Conservation (phyloP, 805 yeast genomes). For the Deakozyma indianensis region DNA sequence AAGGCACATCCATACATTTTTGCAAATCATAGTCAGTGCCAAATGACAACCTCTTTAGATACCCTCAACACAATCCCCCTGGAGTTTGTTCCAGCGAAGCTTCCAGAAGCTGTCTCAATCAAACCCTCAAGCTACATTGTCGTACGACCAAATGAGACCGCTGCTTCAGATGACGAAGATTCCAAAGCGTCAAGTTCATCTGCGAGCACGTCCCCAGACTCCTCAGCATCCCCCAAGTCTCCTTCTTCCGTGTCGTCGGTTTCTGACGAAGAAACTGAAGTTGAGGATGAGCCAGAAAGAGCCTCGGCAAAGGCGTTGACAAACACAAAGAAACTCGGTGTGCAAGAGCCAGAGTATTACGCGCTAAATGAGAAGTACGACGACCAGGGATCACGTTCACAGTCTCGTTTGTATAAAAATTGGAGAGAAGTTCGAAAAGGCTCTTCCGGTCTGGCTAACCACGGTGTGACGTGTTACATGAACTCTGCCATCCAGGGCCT, state of each 20-base stretch:
- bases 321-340: no score
- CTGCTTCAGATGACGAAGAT: neutral
- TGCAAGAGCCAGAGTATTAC: conserved; percentile 37
- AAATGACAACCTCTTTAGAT: neutral
- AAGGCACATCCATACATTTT: no score
- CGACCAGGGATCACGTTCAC: conserved; percentile 52
- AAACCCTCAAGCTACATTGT: conserved; percentile 38
- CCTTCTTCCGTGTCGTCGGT: neutral
- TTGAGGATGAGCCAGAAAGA: conserved; percentile 3
- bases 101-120: conserved; percentile 32
- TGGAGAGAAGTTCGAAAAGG: conserved; percentile 35
- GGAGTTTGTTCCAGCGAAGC: conserved; percentile 44
- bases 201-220: neutral
- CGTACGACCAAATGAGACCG: conserved; percentile 14
- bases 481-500: conserved; percentile 88
- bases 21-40: no score
- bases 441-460: conserved; percentile 67
- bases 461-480: conserved; percentile 94
- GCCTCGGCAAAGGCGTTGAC: conserved; percentile 8
- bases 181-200: neutral
- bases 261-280: conserved; percentile 3
- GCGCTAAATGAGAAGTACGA: conserved; percentile 39
- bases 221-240: neutral
- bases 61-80: conserved; percentile 4
- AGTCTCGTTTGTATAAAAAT: conserved; percentile 48